Evolutionary conservation across 768 basidiomycete species (phyloP).

Genomic region (Serpula lacrymans): DNA sequence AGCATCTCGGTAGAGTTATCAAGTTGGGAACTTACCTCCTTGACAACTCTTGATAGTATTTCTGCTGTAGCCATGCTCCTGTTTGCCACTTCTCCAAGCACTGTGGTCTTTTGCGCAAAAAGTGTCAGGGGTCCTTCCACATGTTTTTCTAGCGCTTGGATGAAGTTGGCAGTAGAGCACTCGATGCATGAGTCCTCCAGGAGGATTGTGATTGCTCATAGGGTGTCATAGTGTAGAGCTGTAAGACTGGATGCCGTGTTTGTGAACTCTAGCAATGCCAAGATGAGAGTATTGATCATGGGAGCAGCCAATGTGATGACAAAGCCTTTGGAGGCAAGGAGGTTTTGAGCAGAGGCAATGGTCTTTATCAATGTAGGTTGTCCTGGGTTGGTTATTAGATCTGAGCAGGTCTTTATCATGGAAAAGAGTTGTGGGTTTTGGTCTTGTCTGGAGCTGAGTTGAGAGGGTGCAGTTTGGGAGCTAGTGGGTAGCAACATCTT

Average conservation of each 20-base stretch:
- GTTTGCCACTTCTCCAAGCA: neutral
- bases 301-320: neutral
- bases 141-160: neutral
- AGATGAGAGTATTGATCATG: neutral
- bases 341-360: neutral
- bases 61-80: neutral
- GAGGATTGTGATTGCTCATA: neutral
- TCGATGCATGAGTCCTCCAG: neutral
- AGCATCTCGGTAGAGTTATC: neutral
- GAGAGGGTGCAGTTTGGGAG: neutral
- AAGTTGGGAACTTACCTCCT: neutral
- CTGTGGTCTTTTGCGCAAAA: neutral
- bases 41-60: neutral
- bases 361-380: neutral
- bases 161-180: neutral
- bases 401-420: neutral
- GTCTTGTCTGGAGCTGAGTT: neutral
- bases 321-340: neutral
- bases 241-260: neutral
- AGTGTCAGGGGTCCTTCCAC: neutral
- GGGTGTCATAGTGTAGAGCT: neutral
- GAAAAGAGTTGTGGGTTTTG: neutral
- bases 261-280: neutral
- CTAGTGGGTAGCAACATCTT: neutral
- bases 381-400: neutral